These are phyloP conservation scores for Scedosporium aurantiacum DNA, from an alignment of 2,329 filamentous ascomycete genomes.

Conservation along the genomic window DNA sequence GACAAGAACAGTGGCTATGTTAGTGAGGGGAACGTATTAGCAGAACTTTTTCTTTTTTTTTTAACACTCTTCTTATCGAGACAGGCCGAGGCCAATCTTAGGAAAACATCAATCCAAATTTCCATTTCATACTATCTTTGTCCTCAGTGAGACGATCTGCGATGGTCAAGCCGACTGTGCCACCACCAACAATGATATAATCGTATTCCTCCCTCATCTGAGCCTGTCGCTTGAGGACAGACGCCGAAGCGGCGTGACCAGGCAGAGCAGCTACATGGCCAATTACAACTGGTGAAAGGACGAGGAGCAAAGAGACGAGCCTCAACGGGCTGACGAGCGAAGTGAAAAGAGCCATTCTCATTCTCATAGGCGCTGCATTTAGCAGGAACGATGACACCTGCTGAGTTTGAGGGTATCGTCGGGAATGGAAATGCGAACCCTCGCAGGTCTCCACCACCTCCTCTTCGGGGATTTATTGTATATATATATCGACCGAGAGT, in stretches of 20 bases:
- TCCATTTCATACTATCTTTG: constrained; percentile 3
- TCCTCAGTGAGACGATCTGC: constrained; percentile 11
- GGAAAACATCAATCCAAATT: background rate
- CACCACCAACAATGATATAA: constrained; percentile 14
- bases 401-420: too few species aligned
- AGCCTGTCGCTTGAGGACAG: background rate
- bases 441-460: too few species aligned
- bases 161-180: constrained; percentile 10
- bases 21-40: background rate
- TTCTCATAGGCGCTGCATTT: background rate
- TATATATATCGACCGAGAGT: too few species aligned
- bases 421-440: too few species aligned
- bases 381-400: background rate
- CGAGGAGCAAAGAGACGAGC: background rate
- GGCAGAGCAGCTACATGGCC: background rate
- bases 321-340: background rate
- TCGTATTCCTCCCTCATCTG: constrained; percentile 9
- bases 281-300: background rate
- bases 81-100: background rate
- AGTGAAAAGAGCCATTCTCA: background rate
- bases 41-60: background rate
- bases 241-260: background rate
- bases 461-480: too few species aligned
- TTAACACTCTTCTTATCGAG: background rate
- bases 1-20: constrained; percentile 11